Base-by-base conservation (phyloP, 2,329 filamentous ascomycete genomes). In the Lithohypha guttulata region DNA sequence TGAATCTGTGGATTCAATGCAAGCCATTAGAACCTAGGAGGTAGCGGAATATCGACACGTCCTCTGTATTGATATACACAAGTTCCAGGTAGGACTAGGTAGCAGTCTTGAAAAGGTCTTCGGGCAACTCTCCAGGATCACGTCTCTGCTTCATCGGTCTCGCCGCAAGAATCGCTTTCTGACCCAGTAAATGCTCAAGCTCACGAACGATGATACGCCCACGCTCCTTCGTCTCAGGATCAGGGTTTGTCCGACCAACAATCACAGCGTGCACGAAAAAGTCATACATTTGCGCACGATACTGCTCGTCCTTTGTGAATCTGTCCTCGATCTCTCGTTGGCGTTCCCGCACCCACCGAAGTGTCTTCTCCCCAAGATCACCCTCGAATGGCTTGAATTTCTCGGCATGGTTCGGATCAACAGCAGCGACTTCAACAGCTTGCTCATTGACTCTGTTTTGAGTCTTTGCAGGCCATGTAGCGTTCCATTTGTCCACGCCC, bases 401-500 rank as follows among this genome's bases (percentile, higher is more conserved):
- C 10, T 25, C 29, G 10, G 34, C 28, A 7, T 13, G 8, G 18
- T 51, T 43, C 1, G 47, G 47, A 34, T 51, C 42, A 28, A 47
- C 23, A 22, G 34, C 42, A 3, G 46, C 44, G 6, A 41, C 38
- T 18, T 40, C 18, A 8, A 52, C 50, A n/a, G 46, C 47, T 31
- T 42, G 42, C 14, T 50, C 48, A 21, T 41, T 41, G 31, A 56
- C 53, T 18, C 51, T 47, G 17, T 46, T 47, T 9, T 53, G 45
- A 27, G 27, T 39, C 36, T 34, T 39, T 14, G 4, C 55, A 52
- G 28, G 49, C 49, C 46, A 62, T 58, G 60, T 62, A 61, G 45
- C 58, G 45, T 44, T 59, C 56, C 63, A 35, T 54, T 51, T 40
- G 61, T 49, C 53, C 45, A 51, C 71, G 1, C 77, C 78, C 58